Evolutionary conservation across 225 moss, liverwort and hornwort species (phyloP), one percentile per base, ranked within the genome.

Genomic region (Pseudisothecium myosuroides): DNA sequence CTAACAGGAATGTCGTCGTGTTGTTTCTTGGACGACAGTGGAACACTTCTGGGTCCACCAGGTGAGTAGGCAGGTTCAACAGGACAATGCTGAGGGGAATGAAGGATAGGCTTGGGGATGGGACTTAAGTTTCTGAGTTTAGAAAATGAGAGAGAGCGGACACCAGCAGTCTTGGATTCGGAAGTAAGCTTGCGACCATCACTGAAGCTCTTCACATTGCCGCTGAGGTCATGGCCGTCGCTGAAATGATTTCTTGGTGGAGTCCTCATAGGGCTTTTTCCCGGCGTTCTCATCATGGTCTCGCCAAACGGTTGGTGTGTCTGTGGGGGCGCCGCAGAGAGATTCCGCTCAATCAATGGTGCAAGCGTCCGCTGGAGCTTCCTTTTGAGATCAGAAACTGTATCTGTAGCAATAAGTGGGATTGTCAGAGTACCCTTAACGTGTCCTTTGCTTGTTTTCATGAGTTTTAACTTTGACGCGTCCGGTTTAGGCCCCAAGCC

Each of bases 291-390:
- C 60, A 94, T 28, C 90, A 92, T 86, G 60, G 94, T 94, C 86
- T 94, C 93, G 49, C 92, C 93, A 47, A 92, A 92, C 34, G 95
- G 95, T 61, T 89, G 91, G 61, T 85, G 88, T 29, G 85, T 56
- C 58, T 85, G 91, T 12, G 74, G 32, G 14, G 93, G 87, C 6
- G 67, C 64, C 17, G 27, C 87, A 62, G 85, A 36, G 19, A 91
- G 90, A 49, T 98, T 97, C 11, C 97, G 93, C 87, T 98, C 98
- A 2, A 93, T 94, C 64, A 96, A 87, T 34, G 98, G 98, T 76
- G 95, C 96, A 14, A 98, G 95, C 24, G 96, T 98, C 37, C 98
- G 94, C 82, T 92, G 90, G 7, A 98, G 94, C 89, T 98, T 98
- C 88, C 98, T 91, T 88, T 94, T 97, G 8, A 98, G 93, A 86